Percentiles rank a stretch among this genome's conserved stretches.
Conservation (phyloP, 257 asterid genomes). For the Dorcoceras hygrometricum region DNA sequence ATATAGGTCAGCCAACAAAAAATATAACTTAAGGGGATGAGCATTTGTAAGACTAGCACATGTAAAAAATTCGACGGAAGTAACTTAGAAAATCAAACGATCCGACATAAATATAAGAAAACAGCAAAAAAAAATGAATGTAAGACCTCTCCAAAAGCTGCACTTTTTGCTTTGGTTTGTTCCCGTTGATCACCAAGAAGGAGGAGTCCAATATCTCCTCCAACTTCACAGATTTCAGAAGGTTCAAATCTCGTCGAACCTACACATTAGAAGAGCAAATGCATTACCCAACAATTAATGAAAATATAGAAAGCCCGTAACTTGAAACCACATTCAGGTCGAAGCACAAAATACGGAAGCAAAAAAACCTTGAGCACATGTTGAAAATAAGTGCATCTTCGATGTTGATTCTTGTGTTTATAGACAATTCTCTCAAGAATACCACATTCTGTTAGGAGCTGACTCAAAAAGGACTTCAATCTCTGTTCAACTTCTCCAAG, state of each 20-base stretch:
- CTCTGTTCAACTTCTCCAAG: conserved; percentile 54
- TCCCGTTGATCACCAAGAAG: conserved; percentile 64
- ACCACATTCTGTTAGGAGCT: conserved; percentile 65
- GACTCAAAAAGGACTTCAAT: conserved; percentile 56
- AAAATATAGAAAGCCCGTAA: not conserved
- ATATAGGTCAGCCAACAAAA: not conserved
- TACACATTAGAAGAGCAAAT: conserved; percentile 18
- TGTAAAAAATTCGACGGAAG: not conserved
- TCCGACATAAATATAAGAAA: not conserved
- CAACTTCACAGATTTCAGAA: conserved; percentile 59
- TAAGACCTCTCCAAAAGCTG: conserved; percentile 76
- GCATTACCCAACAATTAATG: conserved; percentile 11
- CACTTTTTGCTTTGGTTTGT: conserved; percentile 81
- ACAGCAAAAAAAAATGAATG: not conserved
- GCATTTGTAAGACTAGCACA: not conserved
- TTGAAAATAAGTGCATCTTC: conserved; percentile 78
- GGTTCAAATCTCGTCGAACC: conserved; percentile 89
- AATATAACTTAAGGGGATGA: conserved; percentile 1
- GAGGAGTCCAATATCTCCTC: conserved; percentile 67
- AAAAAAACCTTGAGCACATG: conserved; percentile 62
- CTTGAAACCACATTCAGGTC: not conserved
- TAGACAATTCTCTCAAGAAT: conserved; percentile 79
- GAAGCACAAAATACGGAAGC: not conserved
- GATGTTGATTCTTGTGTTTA: conserved; percentile 88
- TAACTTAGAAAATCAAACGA: not conserved